Evolutionary conservation across 179 eudicot species (phyloP).

Genomic region (Silene noctiflora): DNA sequence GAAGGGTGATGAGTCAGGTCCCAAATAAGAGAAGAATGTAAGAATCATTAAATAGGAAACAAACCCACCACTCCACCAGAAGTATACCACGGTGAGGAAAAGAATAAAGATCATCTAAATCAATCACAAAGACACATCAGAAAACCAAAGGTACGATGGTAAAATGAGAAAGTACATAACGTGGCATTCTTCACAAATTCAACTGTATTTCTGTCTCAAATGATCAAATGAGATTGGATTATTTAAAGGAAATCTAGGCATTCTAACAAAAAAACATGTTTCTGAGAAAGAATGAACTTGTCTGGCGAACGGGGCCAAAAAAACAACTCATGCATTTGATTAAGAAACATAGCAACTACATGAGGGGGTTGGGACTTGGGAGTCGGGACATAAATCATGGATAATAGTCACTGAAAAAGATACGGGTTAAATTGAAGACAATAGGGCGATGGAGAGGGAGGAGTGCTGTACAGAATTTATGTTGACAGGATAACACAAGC

Average conservation of each 20-base stretch:
- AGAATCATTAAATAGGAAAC: neutral
- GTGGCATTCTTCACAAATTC: neutral
- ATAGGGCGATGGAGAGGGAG: too few relatives aligned
- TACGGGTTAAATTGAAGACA: too few relatives aligned
- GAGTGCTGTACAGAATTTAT: too few relatives aligned
- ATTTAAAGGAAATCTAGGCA: neutral
- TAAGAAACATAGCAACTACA: neutral
- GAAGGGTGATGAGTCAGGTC: neutral
- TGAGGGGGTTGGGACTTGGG: neutral
- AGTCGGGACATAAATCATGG: too few relatives aligned
- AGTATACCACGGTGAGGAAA: neutral
- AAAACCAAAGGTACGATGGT: neutral
- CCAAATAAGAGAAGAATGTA: neutral
- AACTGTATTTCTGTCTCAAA: neutral
- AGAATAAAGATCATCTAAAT: neutral
- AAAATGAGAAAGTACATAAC: neutral
- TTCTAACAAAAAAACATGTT: neutral
- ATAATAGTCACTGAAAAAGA: too few relatives aligned
- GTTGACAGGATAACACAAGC: too few relatives aligned
- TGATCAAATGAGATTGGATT: neutral
- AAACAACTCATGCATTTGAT: neutral
- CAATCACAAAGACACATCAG: neutral
- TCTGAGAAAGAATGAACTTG: neutral
- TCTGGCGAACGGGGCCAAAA: neutral
- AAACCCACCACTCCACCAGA: neutral